These are phyloP conservation scores for Raddia guianensis DNA, from an alignment of 176 grass and related monocot genomes.

Conservation along the genomic window DNA sequence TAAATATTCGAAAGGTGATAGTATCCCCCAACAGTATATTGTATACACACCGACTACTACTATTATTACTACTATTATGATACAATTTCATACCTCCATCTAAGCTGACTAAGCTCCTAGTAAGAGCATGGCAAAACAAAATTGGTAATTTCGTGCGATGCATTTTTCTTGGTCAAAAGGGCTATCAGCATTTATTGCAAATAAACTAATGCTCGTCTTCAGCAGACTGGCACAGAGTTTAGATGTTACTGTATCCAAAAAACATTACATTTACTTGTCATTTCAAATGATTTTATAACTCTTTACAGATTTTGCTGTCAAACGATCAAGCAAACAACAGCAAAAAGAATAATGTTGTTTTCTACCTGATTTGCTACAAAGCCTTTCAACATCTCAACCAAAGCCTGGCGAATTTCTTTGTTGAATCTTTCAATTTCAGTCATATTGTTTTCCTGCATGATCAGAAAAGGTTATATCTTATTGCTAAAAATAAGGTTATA, in stretches of 20 bases:
- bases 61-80: not conserved
- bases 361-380: constrained; percentile 80
- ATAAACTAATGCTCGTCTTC: not conserved
- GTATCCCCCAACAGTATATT: not conserved
- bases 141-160: not conserved
- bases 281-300: constrained; percentile 1
- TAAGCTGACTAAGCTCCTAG: constrained; percentile 4
- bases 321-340: constrained; percentile 20
- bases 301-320: not conserved
- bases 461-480: not conserved
- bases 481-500: not conserved
- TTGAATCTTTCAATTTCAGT: constrained; percentile 74
- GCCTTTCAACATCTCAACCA: constrained; percentile 72
- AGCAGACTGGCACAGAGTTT: not conserved
- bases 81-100: not conserved
- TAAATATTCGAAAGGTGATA: not conserved
- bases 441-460: constrained; percentile 73
- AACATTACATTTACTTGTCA: constrained; percentile 15
- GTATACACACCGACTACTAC: not conserved
- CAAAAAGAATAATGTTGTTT: not conserved
- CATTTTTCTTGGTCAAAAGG: not conserved
- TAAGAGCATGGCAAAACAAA: constrained; percentile 11
- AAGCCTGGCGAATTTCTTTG: constrained; percentile 55
- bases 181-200: not conserved
- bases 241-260: not conserved